Evolutionary conservation across 164 flowering plant species (phyloP).

Genomic region (Warburgia ugandensis): DNA sequence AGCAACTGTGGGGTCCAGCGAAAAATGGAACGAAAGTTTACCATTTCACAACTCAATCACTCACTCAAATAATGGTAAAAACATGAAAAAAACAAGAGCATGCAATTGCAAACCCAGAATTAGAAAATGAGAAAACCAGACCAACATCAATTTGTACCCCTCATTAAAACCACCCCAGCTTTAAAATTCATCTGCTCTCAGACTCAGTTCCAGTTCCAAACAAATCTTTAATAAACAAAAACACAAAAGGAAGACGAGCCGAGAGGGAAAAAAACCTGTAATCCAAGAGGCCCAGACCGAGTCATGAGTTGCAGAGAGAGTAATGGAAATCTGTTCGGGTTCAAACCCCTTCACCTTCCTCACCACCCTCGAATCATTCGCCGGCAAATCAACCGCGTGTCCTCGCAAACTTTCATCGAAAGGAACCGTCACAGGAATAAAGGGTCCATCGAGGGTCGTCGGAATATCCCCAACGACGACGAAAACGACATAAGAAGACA

Average conservation of each 20-base stretch:
- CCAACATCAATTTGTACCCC: no score
- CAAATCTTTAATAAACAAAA: background rate
- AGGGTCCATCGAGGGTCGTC: conserved; percentile 74
- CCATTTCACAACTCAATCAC: no score
- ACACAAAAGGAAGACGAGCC: background rate
- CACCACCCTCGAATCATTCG: conserved; percentile 49
- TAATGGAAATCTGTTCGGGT: conserved; percentile 82
- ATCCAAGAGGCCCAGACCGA: conserved; percentile 94
- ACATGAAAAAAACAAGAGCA: no score
- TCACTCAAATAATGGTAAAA: no score
- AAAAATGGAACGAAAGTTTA: no score
- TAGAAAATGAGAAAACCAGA: no score
- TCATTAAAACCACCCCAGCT: no score
- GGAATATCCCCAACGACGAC: conserved; percentile 24
- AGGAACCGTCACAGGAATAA: conserved; percentile 60
- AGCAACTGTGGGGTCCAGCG: no score
- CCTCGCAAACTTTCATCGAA: conserved; percentile 49
- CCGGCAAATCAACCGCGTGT: conserved; percentile 63
- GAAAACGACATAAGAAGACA: background rate
- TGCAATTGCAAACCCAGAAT: no score
- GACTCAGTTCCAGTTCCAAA: no score
- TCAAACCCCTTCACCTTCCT: conserved; percentile 42
- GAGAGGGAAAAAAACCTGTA: conserved; percentile 43
- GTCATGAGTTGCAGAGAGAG: conserved; percentile 55
- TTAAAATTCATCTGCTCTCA: no score